Evolutionary conservation across 1,284 basidiomycete genomes (phyloP).

Genomic region (Neotropicomus parvogracilis): DNA sequence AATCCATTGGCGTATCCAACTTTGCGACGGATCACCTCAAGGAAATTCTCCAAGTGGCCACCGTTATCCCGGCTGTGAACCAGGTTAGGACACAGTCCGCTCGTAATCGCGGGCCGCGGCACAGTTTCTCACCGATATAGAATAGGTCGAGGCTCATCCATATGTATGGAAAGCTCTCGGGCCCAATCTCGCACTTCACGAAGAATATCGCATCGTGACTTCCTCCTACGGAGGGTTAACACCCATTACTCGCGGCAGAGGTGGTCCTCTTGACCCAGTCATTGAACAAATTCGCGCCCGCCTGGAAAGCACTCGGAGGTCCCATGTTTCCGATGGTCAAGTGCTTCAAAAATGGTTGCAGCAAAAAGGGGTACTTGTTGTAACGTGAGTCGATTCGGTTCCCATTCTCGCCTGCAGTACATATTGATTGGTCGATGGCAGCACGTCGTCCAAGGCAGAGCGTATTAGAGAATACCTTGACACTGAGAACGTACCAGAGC

Average conservation of each 20-base stretch:
- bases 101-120: background rate
- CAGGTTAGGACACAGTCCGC: conserved; percentile 48
- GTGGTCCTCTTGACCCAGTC: conserved; percentile 52
- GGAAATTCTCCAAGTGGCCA: conserved; percentile 56
- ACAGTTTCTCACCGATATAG: conserved; percentile 8
- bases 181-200: conserved; percentile 52
- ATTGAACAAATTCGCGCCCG: conserved; percentile 49
- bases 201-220: conserved; percentile 61
- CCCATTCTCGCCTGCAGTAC: background rate
- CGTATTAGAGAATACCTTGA: conserved; percentile 68
- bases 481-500: conserved; percentile 49
- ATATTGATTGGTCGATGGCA: conserved; percentile 26
- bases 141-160: conserved; percentile 77
- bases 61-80: conserved; percentile 68
- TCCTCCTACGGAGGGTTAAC: conserved; percentile 67
- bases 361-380: conserved; percentile 55
- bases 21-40: conserved; percentile 67
- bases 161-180: conserved; percentile 62
- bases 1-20: conserved; percentile 84
- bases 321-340: conserved; percentile 49
- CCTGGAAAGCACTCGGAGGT: conserved; percentile 41
- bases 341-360: conserved; percentile 61
- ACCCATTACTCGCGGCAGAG: conserved; percentile 54
- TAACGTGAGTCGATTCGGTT: conserved; percentile 54
- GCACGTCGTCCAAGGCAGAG: conserved; percentile 67